Percentiles rank a stretch among this genome's conserved stretches.
Evolutionary conservation across 208 protist genomes (phyloP).

Genomic region (Trypanosomatidae sp.): DNA sequence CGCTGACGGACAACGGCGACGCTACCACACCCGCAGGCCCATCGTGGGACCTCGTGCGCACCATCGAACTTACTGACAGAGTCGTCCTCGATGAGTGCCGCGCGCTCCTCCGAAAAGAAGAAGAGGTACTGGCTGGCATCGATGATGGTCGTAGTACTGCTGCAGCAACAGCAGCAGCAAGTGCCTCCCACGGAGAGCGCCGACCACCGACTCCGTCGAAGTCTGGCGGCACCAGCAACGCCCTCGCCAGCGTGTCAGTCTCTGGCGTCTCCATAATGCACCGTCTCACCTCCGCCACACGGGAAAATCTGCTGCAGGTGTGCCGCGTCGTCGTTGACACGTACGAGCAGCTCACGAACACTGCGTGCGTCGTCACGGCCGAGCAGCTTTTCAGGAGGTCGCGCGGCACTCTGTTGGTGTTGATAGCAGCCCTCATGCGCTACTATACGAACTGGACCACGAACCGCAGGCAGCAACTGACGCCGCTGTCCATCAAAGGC

Average conservation of each 20-base stretch:
- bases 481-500: constrained; percentile 6
- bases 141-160: background rate
- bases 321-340: constrained; percentile 48
- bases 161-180: background rate
- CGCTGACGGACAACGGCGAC: background rate
- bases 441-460: constrained; percentile 77
- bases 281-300: constrained; percentile 16
- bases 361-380: constrained; percentile 41
- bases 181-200: background rate
- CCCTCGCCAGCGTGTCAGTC: background rate
- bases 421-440: constrained; percentile 66
- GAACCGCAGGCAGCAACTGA: constrained; percentile 36
- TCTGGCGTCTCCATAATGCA: constrained; percentile 13
- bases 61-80: constrained; percentile 41
- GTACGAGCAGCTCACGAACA: constrained; percentile 68
- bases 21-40: constrained; percentile 14
- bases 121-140: background rate
- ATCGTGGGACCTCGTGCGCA: constrained; percentile 39
- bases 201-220: background rate
- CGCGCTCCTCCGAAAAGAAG: constrained; percentile 8
- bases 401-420: constrained; percentile 53
- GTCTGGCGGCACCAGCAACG: background rate
- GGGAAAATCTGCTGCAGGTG: constrained; percentile 29
- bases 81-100: constrained; percentile 26
- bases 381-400: constrained; percentile 53